Evolutionary conservation across 345 rosid species (phyloP).

Genomic region (Gossypium ekmanianum): DNA sequence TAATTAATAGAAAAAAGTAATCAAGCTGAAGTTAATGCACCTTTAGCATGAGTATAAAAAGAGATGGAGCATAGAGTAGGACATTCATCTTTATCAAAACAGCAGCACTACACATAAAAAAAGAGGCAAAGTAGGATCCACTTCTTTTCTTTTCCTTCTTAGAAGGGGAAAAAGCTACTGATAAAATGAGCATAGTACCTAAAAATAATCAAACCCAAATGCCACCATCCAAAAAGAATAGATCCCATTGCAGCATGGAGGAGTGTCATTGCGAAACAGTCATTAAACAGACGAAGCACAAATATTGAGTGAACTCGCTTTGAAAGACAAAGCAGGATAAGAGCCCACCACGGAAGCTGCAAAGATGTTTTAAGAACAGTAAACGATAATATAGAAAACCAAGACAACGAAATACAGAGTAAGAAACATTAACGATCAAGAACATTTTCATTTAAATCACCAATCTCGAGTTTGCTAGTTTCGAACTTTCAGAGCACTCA

Average conservation of each 20-base stretch:
- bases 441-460: neutral
- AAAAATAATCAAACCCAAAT: conserved; percentile 76
- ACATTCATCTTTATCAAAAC: conserved; percentile 96
- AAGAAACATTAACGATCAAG: neutral
- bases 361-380: conserved; percentile 15
- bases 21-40: conserved; percentile 32
- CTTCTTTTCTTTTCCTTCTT: conserved; percentile 14
- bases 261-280: conserved; percentile 85
- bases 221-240: conserved; percentile 64
- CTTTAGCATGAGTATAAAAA: conserved; percentile 74
- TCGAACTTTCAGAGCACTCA: too few relatives aligned
- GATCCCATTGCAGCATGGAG: conserved; percentile 73
- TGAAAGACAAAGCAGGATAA: conserved; percentile 73
- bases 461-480: too few relatives aligned
- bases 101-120: conserved; percentile 49
- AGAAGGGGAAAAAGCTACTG: neutral
- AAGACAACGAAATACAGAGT: neutral
- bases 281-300: conserved; percentile 92
- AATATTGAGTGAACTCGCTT: conserved; percentile 89
- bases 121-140: conserved; percentile 12
- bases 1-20: neutral
- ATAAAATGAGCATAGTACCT: conserved; percentile 44
- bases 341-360: conserved; percentile 97
- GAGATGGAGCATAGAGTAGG: conserved; percentile 83
- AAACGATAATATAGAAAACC: neutral